Conservation (phyloP, 495 filamentous ascomycete genomes). For the Cercophora scortea region DNA sequence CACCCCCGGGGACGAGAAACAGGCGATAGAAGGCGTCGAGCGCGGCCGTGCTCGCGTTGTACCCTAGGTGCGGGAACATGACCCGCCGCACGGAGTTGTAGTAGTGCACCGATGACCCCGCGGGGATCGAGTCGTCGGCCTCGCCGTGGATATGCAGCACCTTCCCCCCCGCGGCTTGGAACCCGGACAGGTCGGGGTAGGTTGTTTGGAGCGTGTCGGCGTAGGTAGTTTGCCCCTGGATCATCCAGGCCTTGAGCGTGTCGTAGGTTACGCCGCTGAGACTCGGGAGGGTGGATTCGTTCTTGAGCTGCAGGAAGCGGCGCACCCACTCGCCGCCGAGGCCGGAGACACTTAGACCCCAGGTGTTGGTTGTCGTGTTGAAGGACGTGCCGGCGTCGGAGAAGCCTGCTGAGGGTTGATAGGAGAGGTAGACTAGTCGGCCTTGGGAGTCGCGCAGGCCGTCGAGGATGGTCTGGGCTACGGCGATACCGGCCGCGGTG, state of each 20-base stretch:
- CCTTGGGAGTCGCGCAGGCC: slow-evolving; percentile 39
- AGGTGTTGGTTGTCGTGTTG: slow-evolving; percentile 28
- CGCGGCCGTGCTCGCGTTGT: slow-evolving; percentile 26
- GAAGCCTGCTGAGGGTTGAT: slow-evolving; percentile 33
- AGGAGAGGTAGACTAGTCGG: slow-evolving; percentile 39
- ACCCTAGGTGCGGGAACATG: slow-evolving; percentile 39
- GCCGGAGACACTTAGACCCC: slow-evolving; percentile 24
- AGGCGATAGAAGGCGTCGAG: slow-evolving; percentile 44
- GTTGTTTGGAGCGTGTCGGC: slow-evolving; percentile 41
- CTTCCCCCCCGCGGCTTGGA: slow-evolving; percentile 40
- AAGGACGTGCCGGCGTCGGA: slow-evolving; percentile 35
- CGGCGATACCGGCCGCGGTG: slow-evolving; percentile 28
- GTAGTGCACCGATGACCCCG: slow-evolving; percentile 41
- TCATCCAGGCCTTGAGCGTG: slow-evolving; percentile 42
- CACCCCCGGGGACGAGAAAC: slow-evolving; percentile 43
- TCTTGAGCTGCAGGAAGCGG: slow-evolving; percentile 28
- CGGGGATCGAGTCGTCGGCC: slow-evolving; percentile 39
- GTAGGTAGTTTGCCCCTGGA: slow-evolving; percentile 26
- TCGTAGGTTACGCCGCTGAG: slow-evolving; percentile 43
- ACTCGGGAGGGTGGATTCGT: slow-evolving; percentile 16
- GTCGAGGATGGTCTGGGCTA: slow-evolving; percentile 31
- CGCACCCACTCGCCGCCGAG: slow-evolving; percentile 35
- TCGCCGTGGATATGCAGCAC: slow-evolving; percentile 47
- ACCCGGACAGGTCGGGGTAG: slow-evolving; percentile 35
- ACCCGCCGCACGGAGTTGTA: slow-evolving; percentile 39